Conservation (phyloP, 768 basidiomycete genomes). For the Cystofilobasidium bisporidii region DNA sequence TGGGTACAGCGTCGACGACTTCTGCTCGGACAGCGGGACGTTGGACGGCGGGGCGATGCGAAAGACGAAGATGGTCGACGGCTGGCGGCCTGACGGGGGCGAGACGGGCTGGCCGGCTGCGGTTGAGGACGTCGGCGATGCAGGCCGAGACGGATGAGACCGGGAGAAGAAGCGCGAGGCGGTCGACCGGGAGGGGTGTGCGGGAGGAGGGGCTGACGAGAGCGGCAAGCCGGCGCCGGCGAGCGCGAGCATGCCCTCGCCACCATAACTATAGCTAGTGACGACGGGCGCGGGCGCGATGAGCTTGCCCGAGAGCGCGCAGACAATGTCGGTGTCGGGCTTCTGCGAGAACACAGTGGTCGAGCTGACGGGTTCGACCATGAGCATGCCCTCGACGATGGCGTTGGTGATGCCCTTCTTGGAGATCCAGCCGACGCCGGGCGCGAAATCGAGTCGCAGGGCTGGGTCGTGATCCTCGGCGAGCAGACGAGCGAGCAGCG, state of each 20-base stretch:
- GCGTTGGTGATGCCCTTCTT: constrained; percentile 63
- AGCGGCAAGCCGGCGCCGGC: constrained; percentile 19
- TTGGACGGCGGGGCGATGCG: constrained; percentile 33
- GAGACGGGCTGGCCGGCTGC: constrained; percentile 18
- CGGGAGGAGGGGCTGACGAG: constrained; percentile 27
- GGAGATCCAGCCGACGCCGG: constrained; percentile 79
- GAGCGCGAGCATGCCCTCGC: constrained; percentile 5
- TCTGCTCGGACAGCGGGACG: constrained; percentile 23
- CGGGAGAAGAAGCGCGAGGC: constrained; percentile 20
- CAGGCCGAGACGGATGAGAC: constrained; percentile 41
- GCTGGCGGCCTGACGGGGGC: constrained; percentile 26
- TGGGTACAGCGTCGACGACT: constrained; percentile 48
- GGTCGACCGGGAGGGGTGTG: not conserved
- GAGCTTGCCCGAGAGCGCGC: constrained; percentile 65
- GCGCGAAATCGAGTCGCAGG: constrained; percentile 82
- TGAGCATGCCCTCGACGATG: constrained; percentile 75
- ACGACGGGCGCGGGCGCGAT: constrained; percentile 26
- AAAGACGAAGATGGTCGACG: constrained; percentile 38
- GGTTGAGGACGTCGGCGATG: constrained; percentile 33
- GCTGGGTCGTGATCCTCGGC: constrained; percentile 89
- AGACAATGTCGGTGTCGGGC: constrained; percentile 48
- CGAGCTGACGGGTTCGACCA: constrained; percentile 70
- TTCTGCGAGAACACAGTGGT: constrained; percentile 13
- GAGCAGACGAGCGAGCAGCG: constrained; percentile 65
- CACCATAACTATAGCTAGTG: not conserved